Evolutionary conservation across 345 rosid species (phyloP).

Genomic region (Citrus hindsii): DNA sequence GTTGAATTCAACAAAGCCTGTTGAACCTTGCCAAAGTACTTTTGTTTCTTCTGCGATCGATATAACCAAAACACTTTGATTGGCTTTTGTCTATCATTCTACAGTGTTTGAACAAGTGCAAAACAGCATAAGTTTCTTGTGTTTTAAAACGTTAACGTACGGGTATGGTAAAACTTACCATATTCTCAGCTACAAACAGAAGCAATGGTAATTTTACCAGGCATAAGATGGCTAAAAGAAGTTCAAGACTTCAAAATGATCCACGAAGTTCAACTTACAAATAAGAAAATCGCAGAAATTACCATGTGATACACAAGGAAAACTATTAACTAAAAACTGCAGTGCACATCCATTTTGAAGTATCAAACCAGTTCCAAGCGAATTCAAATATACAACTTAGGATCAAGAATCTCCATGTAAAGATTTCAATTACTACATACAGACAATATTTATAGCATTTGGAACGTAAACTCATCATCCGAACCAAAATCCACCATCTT

Average conservation of each 20-base stretch:
- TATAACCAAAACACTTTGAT: background rate
- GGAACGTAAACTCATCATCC: background rate
- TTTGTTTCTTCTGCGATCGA: background rate
- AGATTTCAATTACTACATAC: slow-evolving; percentile 32
- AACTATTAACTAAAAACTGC: background rate
- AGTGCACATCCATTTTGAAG: slow-evolving; percentile 6
- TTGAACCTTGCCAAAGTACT: background rate
- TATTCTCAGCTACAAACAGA: background rate
- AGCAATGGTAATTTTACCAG: background rate
- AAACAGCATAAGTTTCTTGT: background rate
- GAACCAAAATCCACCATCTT: slow-evolving; percentile 8
- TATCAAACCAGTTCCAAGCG: slow-evolving; percentile 13
- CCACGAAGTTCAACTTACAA: too few relatives aligned
- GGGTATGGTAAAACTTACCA: background rate
- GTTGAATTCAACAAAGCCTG: background rate
- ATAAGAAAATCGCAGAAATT: background rate
- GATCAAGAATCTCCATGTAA: slow-evolving; percentile 17
- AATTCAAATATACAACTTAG: slow-evolving; percentile 34
- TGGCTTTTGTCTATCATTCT: background rate
- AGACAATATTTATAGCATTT: slow-evolving; percentile 20
- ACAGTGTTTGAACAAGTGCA: too few relatives aligned
- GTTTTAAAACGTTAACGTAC: too few relatives aligned
- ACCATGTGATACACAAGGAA: background rate
- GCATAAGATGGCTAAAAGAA: background rate
- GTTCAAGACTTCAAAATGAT: background rate